These are phyloP conservation scores for Rhynchosporium secalis DNA, from an alignment of 2,329 filamentous ascomycete genomes.

Conservation along the genomic window DNA sequence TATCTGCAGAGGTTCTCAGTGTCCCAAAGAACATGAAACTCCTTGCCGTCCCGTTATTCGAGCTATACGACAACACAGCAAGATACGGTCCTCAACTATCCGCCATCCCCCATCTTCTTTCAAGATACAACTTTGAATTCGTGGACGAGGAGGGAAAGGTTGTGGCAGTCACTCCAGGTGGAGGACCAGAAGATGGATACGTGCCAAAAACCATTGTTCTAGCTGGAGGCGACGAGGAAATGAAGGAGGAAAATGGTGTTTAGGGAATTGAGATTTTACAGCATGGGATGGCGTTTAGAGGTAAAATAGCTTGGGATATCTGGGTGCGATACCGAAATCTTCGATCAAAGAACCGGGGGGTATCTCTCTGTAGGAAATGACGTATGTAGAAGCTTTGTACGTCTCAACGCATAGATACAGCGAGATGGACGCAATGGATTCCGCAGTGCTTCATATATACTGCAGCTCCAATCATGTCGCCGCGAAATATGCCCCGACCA, in stretches of 20 bases:
- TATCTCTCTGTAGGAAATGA: conserved; percentile 1
- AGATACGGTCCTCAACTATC: conserved; percentile 95
- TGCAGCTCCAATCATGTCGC: too few species aligned
- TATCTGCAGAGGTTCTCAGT: conserved; percentile 75
- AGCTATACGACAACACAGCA: conserved; percentile 95
- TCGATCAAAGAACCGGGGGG: not conserved
- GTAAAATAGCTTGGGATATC: conserved; percentile 25
- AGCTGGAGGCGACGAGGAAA: conserved; percentile 60
- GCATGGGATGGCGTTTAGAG: conserved; percentile 32
- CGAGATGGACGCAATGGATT: not conserved
- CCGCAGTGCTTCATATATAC: too few species aligned
- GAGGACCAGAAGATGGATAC: conserved; percentile 55
- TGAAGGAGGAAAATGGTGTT: conserved; percentile 48
- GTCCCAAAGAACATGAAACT: conserved; percentile 99
- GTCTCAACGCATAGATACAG: not conserved
- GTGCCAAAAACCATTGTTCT: conserved; percentile 66
- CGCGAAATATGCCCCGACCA: not conserved
- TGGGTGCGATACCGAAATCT: conserved; percentile 17
- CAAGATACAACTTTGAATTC: conserved; percentile 96
- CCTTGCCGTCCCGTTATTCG: conserved; percentile 92
- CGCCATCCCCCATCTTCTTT: conserved; percentile 91
- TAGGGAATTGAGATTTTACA: conserved; percentile 19
- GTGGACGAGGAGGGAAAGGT: conserved; percentile 90
- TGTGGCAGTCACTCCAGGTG: conserved; percentile 79
- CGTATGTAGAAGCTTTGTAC: not conserved